Evolutionary conservation across 1,284 basidiomycete species (phyloP).

Genomic region (Coniophora puteana): DNA sequence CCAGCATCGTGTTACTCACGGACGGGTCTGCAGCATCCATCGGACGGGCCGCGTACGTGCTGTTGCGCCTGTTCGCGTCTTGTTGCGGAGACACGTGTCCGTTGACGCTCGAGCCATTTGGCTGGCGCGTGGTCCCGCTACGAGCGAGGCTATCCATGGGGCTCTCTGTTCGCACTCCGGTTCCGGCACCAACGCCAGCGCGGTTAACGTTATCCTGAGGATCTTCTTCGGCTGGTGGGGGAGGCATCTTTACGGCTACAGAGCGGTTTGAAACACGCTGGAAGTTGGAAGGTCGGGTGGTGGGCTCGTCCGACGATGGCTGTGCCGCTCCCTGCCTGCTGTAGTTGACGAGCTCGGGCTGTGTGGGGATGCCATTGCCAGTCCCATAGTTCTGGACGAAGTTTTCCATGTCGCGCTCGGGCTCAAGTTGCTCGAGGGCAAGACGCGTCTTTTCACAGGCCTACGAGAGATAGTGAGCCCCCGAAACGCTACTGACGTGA

Average conservation of each 20-base stretch:
- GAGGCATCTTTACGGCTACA: constrained; percentile 27
- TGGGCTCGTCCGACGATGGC: constrained; percentile 49
- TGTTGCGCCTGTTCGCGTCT: constrained; percentile 24
- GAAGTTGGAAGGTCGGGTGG: constrained; percentile 57
- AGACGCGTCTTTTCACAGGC: constrained; percentile 87
- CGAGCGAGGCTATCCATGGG: background rate
- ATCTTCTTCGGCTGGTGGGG: constrained; percentile 39
- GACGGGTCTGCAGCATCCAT: constrained; percentile 56
- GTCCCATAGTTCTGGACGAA: constrained; percentile 86
- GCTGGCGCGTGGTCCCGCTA: background rate
- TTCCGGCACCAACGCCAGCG: constrained; percentile 64
- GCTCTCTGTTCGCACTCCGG: constrained; percentile 27
- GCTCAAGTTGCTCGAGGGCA: constrained; percentile 79
- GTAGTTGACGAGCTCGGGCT: constrained; percentile 81
- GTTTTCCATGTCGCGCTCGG: constrained; percentile 78
- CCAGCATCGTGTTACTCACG: constrained; percentile 62
- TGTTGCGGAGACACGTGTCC: constrained; percentile 22
- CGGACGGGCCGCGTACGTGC: constrained; percentile 17
- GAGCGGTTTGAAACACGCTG: constrained; percentile 51
- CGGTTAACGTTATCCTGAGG: constrained; percentile 45
- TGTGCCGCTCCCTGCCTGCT: constrained; percentile 60
- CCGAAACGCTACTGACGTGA: constrained; percentile 2
- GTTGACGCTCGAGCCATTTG: constrained; percentile 22
- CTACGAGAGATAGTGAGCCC: constrained; percentile 34
- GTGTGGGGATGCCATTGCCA: constrained; percentile 80